phyloP scores from a whole-genome alignment of 257 asterid species.

The Jacaranda mimosifolia region DNA sequence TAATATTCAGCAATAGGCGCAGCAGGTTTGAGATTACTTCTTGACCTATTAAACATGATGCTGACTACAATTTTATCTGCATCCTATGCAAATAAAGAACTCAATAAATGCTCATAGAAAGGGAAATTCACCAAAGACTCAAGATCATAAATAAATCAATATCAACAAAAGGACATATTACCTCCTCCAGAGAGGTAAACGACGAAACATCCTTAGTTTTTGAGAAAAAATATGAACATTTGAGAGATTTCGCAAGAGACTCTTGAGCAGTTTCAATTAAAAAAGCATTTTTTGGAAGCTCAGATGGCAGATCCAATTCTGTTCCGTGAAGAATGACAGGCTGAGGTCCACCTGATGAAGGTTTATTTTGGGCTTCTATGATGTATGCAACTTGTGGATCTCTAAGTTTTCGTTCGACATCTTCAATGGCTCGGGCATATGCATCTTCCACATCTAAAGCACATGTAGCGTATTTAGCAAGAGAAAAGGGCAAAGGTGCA shows the following conservation, averaged over 20 bases:
- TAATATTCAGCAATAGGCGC: slow-evolving; percentile 82
- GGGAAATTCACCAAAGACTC: slow-evolving; percentile 25
- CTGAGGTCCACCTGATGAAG: slow-evolving; percentile 55
- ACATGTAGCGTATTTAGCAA: slow-evolving; percentile 34
- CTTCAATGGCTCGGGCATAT: slow-evolving; percentile 67
- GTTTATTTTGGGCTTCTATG: slow-evolving; percentile 60
- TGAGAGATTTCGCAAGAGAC: slow-evolving; percentile 49
- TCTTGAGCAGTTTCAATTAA: slow-evolving; percentile 55
- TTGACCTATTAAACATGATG: slow-evolving; percentile 79
- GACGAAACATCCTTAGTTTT: slow-evolving; percentile 46
- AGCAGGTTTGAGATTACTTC: slow-evolving; percentile 62
- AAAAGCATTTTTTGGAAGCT: slow-evolving; percentile 58
- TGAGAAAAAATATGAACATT: slow-evolving; percentile 68
- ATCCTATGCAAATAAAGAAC: slow-evolving; percentile 58
- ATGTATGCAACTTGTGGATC: slow-evolving; percentile 80
- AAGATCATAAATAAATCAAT: slow-evolving; percentile 27
- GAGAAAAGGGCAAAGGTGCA: slow-evolving; percentile 15
- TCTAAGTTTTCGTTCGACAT: slow-evolving; percentile 65
- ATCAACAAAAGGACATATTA: slow-evolving; percentile 39
- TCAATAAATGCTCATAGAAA: slow-evolving; percentile 41
- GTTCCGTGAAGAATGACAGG: slow-evolving; percentile 70
- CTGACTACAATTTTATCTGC: slow-evolving; percentile 83
- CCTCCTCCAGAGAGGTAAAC: slow-evolving; percentile 79
- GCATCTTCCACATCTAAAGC: slow-evolving; percentile 66
- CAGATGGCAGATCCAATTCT: slow-evolving; percentile 56